phyloP scores from a whole-genome alignment of 2,329 filamentous ascomycete species.

The Microdochium nivale region DNA sequence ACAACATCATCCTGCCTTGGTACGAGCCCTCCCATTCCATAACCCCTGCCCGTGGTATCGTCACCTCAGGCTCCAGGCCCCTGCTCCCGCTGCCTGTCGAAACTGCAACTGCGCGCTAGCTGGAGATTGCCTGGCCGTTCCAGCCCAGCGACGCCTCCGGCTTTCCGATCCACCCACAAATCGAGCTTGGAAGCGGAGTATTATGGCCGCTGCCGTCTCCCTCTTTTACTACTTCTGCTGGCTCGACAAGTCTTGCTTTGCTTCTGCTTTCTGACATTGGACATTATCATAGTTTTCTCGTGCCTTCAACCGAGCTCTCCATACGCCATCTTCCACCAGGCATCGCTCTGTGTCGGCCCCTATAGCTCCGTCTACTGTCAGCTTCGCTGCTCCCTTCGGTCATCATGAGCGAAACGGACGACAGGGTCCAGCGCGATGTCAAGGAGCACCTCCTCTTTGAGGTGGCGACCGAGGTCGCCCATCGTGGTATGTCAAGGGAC shows the following conservation, averaged over 20 bases:
- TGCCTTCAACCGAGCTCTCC: too few relatives aligned
- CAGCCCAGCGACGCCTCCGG: background rate
- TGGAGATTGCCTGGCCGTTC: background rate
- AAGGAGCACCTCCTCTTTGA: conserved; percentile 96
- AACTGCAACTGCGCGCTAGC: background rate
- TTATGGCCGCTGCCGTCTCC: background rate
- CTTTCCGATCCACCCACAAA: background rate
- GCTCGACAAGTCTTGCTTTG: background rate
- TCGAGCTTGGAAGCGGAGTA: background rate
- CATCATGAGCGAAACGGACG: conserved; percentile 37
- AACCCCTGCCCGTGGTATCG: background rate
- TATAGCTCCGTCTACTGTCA: background rate
- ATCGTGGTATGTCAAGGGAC: conserved; percentile 60
- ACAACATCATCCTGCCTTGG: background rate
- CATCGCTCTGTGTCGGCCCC: background rate
- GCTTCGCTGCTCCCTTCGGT: conserved; percentile 1
- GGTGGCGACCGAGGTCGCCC: conserved; percentile 92
- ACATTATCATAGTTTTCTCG: background rate
- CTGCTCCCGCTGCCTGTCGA: background rate
- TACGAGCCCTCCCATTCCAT: background rate
- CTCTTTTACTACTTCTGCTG: background rate
- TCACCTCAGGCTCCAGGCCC: background rate
- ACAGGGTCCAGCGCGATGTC: conserved; percentile 56
- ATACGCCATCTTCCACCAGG: too few relatives aligned
- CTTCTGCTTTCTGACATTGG: background rate